phyloP scores from a whole-genome alignment of 106 monocot species.

The Hemerocallis citrina region DNA sequence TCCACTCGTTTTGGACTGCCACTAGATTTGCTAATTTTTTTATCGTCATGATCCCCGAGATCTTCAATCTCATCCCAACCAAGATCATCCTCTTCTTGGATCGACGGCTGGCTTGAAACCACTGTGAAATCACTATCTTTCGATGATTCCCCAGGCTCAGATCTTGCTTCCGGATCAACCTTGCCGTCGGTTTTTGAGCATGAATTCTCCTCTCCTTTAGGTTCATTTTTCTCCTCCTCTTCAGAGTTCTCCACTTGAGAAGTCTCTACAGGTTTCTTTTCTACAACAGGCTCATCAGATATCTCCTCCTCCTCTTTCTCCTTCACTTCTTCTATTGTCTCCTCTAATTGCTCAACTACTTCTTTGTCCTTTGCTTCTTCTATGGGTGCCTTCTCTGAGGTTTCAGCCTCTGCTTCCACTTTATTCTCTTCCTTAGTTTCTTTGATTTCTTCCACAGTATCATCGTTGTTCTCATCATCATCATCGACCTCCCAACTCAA shows the following conservation, averaged over 20 bases:
- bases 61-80: conserved; percentile 98
- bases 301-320: neutral
- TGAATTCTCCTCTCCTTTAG: conserved; percentile 10
- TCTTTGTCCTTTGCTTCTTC: conserved; percentile 1
- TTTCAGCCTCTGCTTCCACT: neutral
- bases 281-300: conserved; percentile 4
- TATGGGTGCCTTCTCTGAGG: neutral
- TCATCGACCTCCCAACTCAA: conserved; percentile 58
- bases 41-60: conserved; percentile 68
- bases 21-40: conserved; percentile 20
- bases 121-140: conserved; percentile 62
- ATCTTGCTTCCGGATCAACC: conserved; percentile 13
- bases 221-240: conserved; percentile 10
- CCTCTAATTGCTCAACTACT: neutral
- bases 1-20: conserved; percentile 34
- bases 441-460: neutral
- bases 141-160: conserved; percentile 30
- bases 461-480: conserved; percentile 54
- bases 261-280: conserved; percentile 8
- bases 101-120: conserved; percentile 55
- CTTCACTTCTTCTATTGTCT: neutral
- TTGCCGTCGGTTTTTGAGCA: conserved; percentile 13
- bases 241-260: conserved; percentile 13
- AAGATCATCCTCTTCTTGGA: conserved; percentile 75
- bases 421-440: neutral